phyloP scores from a whole-genome alignment of 495 filamentous ascomycete species.

The Penicillium odoratum region DNA sequence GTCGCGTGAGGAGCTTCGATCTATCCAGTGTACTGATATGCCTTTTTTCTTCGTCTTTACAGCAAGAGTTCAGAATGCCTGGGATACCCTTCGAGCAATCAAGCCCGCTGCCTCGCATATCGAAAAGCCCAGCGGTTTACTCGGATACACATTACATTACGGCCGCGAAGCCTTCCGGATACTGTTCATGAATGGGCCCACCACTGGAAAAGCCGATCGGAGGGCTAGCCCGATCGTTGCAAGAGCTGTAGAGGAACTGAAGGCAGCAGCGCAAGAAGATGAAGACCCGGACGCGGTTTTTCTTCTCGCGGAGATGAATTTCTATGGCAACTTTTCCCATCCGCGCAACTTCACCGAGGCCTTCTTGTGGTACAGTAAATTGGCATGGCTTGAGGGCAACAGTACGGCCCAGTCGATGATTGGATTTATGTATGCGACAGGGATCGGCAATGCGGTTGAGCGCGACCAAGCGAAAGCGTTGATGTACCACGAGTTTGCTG shows the following conservation, averaged over 20 bases:
- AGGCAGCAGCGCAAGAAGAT: constrained; percentile 69
- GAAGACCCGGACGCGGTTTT: constrained; percentile 83
- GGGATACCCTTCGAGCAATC: constrained; percentile 34
- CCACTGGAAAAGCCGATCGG: constrained; percentile 22
- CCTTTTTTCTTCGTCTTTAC: neutral
- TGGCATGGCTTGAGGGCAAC: constrained; percentile 80
- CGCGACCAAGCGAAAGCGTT: constrained; percentile 90
- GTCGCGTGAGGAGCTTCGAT: constrained; percentile 10
- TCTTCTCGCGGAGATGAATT: constrained; percentile 90
- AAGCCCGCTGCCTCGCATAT: constrained; percentile 27
- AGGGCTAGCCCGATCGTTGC: constrained; percentile 35
- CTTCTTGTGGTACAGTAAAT: constrained; percentile 75
- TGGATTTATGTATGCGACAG: constrained; percentile 94
- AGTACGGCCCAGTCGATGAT: constrained; percentile 92
- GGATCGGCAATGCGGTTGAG: constrained; percentile 78
- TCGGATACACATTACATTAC: constrained; percentile 50
- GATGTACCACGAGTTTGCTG: constrained; percentile 93
- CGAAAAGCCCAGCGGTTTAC: constrained; percentile 45
- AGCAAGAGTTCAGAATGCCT: constrained; percentile 42
- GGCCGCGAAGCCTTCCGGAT: constrained; percentile 48
- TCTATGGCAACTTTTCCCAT: constrained; percentile 91
- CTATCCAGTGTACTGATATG: constrained; percentile 2
- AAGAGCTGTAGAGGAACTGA: constrained; percentile 69
- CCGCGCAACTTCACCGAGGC: constrained; percentile 80
- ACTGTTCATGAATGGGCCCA: constrained; percentile 52